A percentile compares a stretch with the other conserved stretches of the same genome.
These are phyloP conservation scores for Penicillium paradoxum DNA, from an alignment of 495 filamentous ascomycete genomes.

Conservation along the genomic window DNA sequence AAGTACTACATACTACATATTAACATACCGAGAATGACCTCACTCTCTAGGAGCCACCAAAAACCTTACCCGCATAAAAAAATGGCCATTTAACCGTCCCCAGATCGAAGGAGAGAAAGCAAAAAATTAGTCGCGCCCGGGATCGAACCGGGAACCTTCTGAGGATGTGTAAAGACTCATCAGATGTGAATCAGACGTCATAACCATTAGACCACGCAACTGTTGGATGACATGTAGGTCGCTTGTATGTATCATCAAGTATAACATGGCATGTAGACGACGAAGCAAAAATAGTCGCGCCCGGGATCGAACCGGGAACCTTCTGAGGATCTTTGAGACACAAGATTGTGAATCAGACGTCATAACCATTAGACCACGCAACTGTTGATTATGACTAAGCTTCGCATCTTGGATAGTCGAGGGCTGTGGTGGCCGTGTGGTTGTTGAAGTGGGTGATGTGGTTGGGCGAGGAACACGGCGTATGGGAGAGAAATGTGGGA, in stretches of 20 bases:
- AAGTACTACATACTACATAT: too few relatives aligned
- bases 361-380: conserved; percentile 21
- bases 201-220: conserved; percentile 20
- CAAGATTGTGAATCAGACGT: conserved; percentile 23
- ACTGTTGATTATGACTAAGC: conserved; percentile 1
- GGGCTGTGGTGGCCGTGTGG: neutral
- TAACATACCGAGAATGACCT: too few relatives aligned
- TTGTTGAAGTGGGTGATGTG: neutral
- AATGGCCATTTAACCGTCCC: too few relatives aligned
- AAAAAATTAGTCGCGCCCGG: conserved; percentile 35
- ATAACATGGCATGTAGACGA: too few relatives aligned
- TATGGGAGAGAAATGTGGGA: too few relatives aligned
- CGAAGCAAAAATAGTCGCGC: conserved; percentile 24
- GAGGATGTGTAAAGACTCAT: too few relatives aligned
- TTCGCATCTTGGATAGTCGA: neutral
- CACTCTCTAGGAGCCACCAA: too few relatives aligned
- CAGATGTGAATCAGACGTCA: conserved; percentile 27
- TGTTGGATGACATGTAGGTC: too few relatives aligned
- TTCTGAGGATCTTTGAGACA: conserved; percentile 3
- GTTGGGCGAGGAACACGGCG: too few relatives aligned
- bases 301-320: conserved; percentile 41
- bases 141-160: conserved; percentile 37
- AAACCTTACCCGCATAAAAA: too few relatives aligned
- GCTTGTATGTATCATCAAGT: too few relatives aligned
- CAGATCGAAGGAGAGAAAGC: neutral